Conservation (phyloP, 495 filamentous ascomycete genomes). For the Penicillium cinerascens region DNA sequence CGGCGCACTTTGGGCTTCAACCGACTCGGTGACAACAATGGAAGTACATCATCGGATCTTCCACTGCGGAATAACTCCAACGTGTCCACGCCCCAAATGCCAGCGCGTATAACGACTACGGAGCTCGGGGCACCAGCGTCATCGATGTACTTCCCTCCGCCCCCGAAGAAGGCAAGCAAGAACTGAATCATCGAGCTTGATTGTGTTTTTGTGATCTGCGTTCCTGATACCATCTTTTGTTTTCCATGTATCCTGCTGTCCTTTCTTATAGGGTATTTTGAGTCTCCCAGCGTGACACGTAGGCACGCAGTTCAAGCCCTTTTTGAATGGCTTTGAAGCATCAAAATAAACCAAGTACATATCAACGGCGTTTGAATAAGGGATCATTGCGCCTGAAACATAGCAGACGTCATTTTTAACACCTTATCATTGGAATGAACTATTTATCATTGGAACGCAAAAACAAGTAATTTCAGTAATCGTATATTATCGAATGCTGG, state of each 20-base stretch:
- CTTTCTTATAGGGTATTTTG: constrained; percentile 2
- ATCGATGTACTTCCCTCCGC: constrained; percentile 43
- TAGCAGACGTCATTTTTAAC: constrained; percentile 4
- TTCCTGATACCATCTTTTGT: constrained; percentile 22
- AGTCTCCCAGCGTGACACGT: neutral
- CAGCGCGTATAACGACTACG: constrained; percentile 22
- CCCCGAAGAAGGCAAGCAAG: constrained; percentile 40
- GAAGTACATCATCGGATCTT: constrained; percentile 33
- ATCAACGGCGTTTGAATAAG: constrained; percentile 11
- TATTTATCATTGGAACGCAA: neutral
- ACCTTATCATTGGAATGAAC: constrained; percentile 3
- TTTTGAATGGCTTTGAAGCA: neutral
- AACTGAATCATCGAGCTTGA: constrained; percentile 6
- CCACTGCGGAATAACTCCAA: constrained; percentile 37
- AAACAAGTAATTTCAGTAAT: neutral
- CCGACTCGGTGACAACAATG: constrained; percentile 19
- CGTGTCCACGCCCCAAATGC: constrained; percentile 17
- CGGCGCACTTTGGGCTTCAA: constrained; percentile 45
- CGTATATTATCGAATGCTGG: neutral
- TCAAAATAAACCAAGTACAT: constrained; percentile 12
- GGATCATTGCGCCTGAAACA: neutral
- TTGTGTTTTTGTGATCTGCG: neutral
- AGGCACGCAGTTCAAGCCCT: neutral
- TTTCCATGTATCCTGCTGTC: constrained; percentile 1
- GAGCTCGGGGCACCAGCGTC: constrained; percentile 20